Conservation (phyloP, 495 filamentous ascomycete genomes). For the Lophium mytilinum region DNA sequence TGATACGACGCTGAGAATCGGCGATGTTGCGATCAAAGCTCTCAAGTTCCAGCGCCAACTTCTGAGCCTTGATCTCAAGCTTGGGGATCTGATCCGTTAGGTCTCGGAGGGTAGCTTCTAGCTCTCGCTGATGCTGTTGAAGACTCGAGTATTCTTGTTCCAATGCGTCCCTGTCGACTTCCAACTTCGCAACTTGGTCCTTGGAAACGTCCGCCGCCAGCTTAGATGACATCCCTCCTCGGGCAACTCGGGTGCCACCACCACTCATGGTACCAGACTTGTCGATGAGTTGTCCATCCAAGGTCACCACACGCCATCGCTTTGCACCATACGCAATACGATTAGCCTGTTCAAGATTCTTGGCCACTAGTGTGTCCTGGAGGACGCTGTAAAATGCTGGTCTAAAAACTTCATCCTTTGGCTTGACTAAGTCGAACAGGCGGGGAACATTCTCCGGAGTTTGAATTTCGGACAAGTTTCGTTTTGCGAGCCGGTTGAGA, state of each 20-base stretch:
- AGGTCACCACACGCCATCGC: slow-evolving; percentile 91
- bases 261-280: slow-evolving; percentile 97
- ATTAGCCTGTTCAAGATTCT: slow-evolving; percentile 87
- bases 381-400: slow-evolving; percentile 91
- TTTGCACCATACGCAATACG: slow-evolving; percentile 88
- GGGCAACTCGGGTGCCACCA: slow-evolving; percentile 80
- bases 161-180: slow-evolving; percentile 73
- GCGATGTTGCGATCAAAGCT: slow-evolving; percentile 75
- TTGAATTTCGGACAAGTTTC: slow-evolving; percentile 66
- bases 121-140: slow-evolving; percentile 67
- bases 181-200: slow-evolving; percentile 80
- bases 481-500: slow-evolving; percentile 70
- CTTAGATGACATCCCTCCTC: slow-evolving; percentile 92
- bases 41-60: slow-evolving; percentile 81
- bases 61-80: slow-evolving; percentile 84
- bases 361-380: slow-evolving; percentile 87
- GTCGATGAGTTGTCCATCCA: slow-evolving; percentile 92
- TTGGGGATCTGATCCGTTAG: slow-evolving; percentile 76
- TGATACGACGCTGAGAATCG: slow-evolving; percentile 73
- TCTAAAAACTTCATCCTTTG: slow-evolving; percentile 78
- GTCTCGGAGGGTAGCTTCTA: slow-evolving; percentile 63
- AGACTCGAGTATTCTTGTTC: slow-evolving; percentile 74
- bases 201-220: slow-evolving; percentile 74
- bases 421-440: slow-evolving; percentile 84
- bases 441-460: slow-evolving; percentile 90